Evolutionary conservation across 345 rosid genomes (phyloP).

Genomic region (Iberis pinnata): DNA sequence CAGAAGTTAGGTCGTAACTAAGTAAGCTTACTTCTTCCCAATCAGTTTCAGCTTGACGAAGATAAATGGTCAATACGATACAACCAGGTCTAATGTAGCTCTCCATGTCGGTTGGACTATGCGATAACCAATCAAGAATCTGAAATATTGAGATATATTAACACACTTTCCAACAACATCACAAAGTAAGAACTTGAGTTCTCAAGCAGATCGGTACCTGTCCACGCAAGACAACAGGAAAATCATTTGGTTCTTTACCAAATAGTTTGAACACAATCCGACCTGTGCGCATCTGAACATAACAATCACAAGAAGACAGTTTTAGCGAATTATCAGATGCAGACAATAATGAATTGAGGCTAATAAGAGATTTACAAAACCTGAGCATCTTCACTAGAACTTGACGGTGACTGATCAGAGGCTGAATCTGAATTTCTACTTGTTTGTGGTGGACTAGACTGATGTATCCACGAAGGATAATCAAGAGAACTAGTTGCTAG

Average conservation of each 20-base stretch:
- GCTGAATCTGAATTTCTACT: constrained; percentile 96
- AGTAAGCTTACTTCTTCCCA: constrained; percentile 81
- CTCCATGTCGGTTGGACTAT: constrained; percentile 97
- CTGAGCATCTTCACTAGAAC: constrained; percentile 88
- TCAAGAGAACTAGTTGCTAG: constrained; percentile 58
- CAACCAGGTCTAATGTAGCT: constrained; percentile 99
- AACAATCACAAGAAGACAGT: not conserved
- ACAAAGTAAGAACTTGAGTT: constrained; percentile 4
- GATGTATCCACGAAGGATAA: constrained; percentile 83
- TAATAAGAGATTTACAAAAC: constrained; percentile 36
- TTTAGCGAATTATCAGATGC: constrained; percentile 11
- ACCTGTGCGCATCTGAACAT: constrained; percentile 82
- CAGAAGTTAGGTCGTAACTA: not conserved
- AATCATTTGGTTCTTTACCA: constrained; percentile 92
- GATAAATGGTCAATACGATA: constrained; percentile 73
- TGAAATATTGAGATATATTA: constrained; percentile 37
- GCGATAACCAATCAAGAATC: constrained; percentile 91
- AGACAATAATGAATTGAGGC: not conserved
- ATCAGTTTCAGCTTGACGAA: constrained; percentile 71
- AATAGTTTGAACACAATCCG: constrained; percentile 87
- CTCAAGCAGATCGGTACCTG: constrained; percentile 50
- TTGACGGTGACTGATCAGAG: constrained; percentile 93
- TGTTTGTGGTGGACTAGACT: constrained; percentile 94
- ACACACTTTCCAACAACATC: constrained; percentile 16
- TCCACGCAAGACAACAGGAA: constrained; percentile 72